phyloP scores from a whole-genome alignment of 148 eudicot species.

The Silene conica region DNA sequence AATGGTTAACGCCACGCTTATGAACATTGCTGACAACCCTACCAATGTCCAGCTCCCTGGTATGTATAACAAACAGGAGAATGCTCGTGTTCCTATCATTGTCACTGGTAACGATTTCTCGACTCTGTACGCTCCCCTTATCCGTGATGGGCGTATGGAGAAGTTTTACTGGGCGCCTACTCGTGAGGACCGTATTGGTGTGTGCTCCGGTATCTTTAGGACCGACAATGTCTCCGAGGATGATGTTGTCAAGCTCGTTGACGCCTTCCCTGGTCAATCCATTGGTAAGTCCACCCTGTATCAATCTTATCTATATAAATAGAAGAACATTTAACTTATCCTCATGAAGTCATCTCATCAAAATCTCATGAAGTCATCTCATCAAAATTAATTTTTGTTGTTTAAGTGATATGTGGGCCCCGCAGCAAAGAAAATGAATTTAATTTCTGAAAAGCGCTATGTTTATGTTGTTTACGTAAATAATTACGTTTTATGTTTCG shows the following conservation, averaged over 20 bases:
- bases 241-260: slow-evolving; percentile 62
- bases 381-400: too few species aligned
- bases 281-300: slow-evolving; percentile 48
- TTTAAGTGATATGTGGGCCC: too few species aligned
- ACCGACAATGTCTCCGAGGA: slow-evolving; percentile 49
- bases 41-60: slow-evolving; percentile 95
- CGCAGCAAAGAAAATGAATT: too few species aligned
- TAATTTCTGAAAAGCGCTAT: too few species aligned
- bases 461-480: too few species aligned
- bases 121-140: slow-evolving; percentile 82
- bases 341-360: too few species aligned
- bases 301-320: too few species aligned
- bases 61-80: slow-evolving; percentile 92
- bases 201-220: slow-evolving; percentile 68
- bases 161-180: slow-evolving; percentile 98
- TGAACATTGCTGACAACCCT: slow-evolving; percentile 94
- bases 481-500: too few species aligned
- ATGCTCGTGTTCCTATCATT: slow-evolving; percentile 79
- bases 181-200: slow-evolving; percentile 90
- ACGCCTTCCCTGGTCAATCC: slow-evolving; percentile 92
- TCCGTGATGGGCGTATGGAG: slow-evolving; percentile 99
- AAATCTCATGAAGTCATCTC: too few species aligned
- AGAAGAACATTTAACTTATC: too few species aligned
- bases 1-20: slow-evolving; percentile 93
- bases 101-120: slow-evolving; percentile 96